Evolutionary conservation across 2,329 filamentous ascomycete genomes (phyloP).

Genomic region (Sporothrix humicola): DNA sequence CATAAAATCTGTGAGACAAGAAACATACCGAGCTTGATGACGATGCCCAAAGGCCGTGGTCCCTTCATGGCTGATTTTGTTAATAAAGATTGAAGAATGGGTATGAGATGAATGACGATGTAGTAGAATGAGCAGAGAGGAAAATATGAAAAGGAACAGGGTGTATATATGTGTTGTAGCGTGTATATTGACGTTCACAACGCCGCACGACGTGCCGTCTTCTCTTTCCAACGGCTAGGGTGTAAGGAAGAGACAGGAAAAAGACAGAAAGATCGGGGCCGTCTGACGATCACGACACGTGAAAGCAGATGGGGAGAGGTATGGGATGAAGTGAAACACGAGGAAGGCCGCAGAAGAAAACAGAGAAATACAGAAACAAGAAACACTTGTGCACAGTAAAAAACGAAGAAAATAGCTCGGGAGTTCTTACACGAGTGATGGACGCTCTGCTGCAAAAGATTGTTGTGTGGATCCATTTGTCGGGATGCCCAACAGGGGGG

Average conservation of each 20-base stretch:
- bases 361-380: neutral
- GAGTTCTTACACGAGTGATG: conserved; percentile 31
- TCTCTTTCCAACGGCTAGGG: neutral
- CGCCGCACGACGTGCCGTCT: conserved; percentile 3
- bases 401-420: conserved; percentile 5
- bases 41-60: conserved; percentile 71
- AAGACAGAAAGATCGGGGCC: neutral
- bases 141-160: neutral
- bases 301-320: neutral
- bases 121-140: neutral
- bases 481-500: conserved; percentile 20
- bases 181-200: neutral
- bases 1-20: neutral
- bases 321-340: neutral
- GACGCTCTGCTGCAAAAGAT: conserved; percentile 30
- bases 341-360: neutral
- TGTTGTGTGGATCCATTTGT: conserved; percentile 35
- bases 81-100: too few relatives aligned
- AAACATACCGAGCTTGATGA: conserved; percentile 82
- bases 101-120: conserved; percentile 26
- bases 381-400: neutral
- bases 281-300: neutral
- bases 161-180: neutral
- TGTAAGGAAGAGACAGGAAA: neutral
- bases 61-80: conserved; percentile 64